A percentile compares a stretch with the other conserved stretches of the same genome.
Conservation (phyloP, 1,139 yeast genomes). For the Zygosaccharomyces sapae region DNA sequence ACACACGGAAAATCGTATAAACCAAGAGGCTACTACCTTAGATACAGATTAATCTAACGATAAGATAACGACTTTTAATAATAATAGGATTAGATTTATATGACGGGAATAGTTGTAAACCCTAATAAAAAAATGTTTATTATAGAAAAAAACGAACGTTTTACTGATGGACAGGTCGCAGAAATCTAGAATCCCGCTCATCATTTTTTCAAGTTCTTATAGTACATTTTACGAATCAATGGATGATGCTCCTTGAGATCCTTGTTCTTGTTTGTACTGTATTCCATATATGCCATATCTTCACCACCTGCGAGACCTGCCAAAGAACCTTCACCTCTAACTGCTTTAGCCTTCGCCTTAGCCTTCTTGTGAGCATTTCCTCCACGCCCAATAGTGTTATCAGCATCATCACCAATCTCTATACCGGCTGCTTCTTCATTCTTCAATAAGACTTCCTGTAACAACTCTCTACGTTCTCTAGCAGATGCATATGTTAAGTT, state of each 20-base stretch:
- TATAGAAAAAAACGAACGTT: background rate
- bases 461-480: conserved; percentile 83
- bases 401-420: conserved; percentile 94
- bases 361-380: conserved; percentile 41
- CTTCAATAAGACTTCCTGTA: conserved; percentile 88
- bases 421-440: conserved; percentile 97
- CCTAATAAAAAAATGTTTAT: background rate
- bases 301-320: conserved; percentile 99
- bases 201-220: conserved; percentile 50
- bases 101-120: background rate
- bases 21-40: conserved; percentile 10
- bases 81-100: background rate
- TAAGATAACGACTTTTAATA: background rate
- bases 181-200: background rate
- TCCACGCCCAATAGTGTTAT: conserved; percentile 70
- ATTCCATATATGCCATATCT: conserved; percentile 98
- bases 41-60: background rate
- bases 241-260: conserved; percentile 78
- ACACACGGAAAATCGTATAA: conserved; percentile 43
- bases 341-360: conserved; percentile 53
- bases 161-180: background rate
- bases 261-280: conserved; percentile 79
- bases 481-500: conserved; percentile 87
- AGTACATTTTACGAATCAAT: conserved; percentile 71
- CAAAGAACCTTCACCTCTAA: conserved; percentile 78